Base-by-base conservation (phyloP, 2,329 filamentous ascomycete species). In the Colletotrichum costaricense region DNA sequence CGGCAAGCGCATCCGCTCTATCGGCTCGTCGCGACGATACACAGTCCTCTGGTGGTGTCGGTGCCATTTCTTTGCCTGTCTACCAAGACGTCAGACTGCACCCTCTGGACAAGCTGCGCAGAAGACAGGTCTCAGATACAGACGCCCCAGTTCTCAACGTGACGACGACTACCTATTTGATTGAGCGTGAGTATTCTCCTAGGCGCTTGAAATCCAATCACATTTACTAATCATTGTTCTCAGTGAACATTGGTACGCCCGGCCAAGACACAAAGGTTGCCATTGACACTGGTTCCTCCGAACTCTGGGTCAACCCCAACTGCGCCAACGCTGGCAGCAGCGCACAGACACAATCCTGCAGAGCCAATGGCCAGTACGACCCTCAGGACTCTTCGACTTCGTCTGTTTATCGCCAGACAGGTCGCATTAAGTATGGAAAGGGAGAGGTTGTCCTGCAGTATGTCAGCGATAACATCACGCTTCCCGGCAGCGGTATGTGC, bases 301-400 rank as follows among this genome's bases (percentile, higher is more conserved):
- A 89, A 77, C 83, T 89, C 7, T 90, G 88, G 88, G 86, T 89
- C 49, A 88, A 89, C 73, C 87, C 88, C 2, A 80, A 84, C 63
- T 90, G 88, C 77, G 65, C 76, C 2, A 82, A 80, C 3, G 82
- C 86, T 0, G 81, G 79, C 11, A 79, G 79, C 9, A 74, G 79
- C 6, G 75, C 76, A 0, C 80, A 85, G 54, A 75, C 77, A 2
- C 67, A 79, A 0, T 82, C 84, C 56, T 89, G 87, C 77, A 16
- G 75, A 0, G 57, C 75, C 0, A 86, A 86, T 64, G 84, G 87
- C 3, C 79, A 81, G 49, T 89, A 88, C 75, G 67, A 76, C 24
- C 74, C 77, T 4, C 30, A 22, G 19, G 72, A 73, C 38, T 82
- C 80, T 2, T 76, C 75, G 16, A 78, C 79, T 4, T 65, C 75